Percentiles rank a stretch among this genome's conserved stretches.
phyloP scores from a whole-genome alignment of 1,284 basidiomycete species.

The Grifola frondosa region DNA sequence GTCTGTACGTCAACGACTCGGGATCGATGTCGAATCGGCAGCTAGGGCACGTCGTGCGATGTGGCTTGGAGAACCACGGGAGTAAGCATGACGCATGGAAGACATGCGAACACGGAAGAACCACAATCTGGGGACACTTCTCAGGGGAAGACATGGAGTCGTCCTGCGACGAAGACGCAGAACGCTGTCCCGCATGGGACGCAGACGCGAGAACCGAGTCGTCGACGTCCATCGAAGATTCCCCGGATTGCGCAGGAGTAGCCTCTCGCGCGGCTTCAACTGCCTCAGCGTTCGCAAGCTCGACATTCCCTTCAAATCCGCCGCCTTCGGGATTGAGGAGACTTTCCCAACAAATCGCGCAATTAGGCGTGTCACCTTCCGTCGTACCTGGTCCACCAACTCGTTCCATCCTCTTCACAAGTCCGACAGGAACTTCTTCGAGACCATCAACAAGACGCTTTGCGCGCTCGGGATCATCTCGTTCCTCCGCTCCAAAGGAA shows the following conservation, averaged over 20 bases:
- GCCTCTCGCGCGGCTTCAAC: constrained; percentile 17
- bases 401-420: constrained; percentile 65
- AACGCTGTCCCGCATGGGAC: constrained; percentile 11
- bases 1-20: constrained; percentile 58
- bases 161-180: constrained; percentile 13
- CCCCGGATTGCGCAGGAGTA: constrained; percentile 15
- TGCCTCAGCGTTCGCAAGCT: constrained; percentile 23
- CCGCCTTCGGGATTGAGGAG: constrained; percentile 53
- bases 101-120: constrained; percentile 74
- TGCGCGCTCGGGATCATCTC: constrained; percentile 66
- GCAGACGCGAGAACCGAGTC: constrained; percentile 5
- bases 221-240: constrained; percentile 16
- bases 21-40: constrained; percentile 81
- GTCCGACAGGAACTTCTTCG: constrained; percentile 62
- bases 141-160: constrained; percentile 27
- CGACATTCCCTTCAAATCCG: constrained; percentile 32
- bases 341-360: constrained; percentile 75
- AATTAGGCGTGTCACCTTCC: constrained; percentile 47
- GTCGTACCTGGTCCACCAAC: constrained; percentile 43
- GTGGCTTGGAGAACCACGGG: constrained; percentile 76
- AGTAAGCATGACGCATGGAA: constrained; percentile 75
- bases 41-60: constrained; percentile 76
- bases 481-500: constrained; percentile 36
- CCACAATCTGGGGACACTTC: constrained; percentile 45
- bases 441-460: constrained; percentile 59